Percentiles rank a stretch among this genome's conserved stretches.
Conservation (phyloP, 441 rosid genomes). For the Adansonia madagascariensis region DNA sequence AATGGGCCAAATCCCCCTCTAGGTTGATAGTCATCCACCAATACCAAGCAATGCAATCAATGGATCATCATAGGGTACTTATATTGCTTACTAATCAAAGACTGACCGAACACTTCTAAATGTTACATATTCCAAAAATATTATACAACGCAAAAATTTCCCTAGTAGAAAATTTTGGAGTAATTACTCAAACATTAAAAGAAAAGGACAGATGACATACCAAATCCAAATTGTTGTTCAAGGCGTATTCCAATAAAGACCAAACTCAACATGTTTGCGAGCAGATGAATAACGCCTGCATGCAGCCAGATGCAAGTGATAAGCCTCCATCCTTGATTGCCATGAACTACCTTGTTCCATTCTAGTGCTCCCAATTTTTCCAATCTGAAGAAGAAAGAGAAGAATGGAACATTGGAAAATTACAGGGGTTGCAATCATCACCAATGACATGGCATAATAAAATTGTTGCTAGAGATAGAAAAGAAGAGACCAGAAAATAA, state of each 20-base stretch:
- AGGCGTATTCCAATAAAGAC: slow-evolving; percentile 77
- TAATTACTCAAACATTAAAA: neutral
- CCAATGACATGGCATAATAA: neutral
- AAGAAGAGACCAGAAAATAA: neutral
- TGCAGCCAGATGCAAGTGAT: slow-evolving; percentile 84
- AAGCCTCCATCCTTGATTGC: slow-evolving; percentile 83
- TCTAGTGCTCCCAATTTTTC: slow-evolving; percentile 82
- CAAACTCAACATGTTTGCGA: slow-evolving; percentile 75
- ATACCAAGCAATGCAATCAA: too few species aligned
- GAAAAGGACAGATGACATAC: slow-evolving; percentile 42
- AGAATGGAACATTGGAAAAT: neutral
- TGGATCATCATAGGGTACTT: too few species aligned
- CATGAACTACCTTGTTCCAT: slow-evolving; percentile 68
- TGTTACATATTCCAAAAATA: neutral
- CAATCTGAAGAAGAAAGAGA: slow-evolving; percentile 49
- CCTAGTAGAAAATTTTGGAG: neutral
- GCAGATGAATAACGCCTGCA: slow-evolving; percentile 81
- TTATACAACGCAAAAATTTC: neutral
- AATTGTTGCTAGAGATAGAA: neutral
- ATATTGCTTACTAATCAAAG: too few species aligned
- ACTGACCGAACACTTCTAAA: neutral
- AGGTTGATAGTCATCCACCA: neutral
- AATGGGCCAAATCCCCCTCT: neutral
- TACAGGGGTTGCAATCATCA: neutral
- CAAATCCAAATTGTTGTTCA: slow-evolving; percentile 87